A percentile compares a stretch with the other conserved stretches of the same genome.
These are phyloP conservation scores for Entomortierella lignicola DNA, from an alignment of 192 early-diverging fungal species.

Conservation along the genomic window DNA sequence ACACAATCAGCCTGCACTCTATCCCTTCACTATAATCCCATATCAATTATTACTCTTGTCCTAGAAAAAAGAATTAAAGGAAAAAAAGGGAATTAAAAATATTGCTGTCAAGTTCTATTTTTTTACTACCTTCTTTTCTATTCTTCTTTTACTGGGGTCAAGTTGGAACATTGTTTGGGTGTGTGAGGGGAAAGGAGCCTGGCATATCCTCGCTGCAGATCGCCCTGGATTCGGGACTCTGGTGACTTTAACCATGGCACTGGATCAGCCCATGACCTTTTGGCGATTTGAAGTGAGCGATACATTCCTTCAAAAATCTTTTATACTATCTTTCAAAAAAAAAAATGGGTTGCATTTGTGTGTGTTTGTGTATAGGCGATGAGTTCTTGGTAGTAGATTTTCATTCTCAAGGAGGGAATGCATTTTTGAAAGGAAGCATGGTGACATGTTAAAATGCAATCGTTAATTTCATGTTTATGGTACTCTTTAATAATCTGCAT, in stretches of 20 bases:
- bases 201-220: constrained; percentile 51
- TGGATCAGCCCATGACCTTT: constrained; percentile 53
- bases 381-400: no score
- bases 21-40: constrained; percentile 15
- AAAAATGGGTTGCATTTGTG: no score
- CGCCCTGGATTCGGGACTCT: constrained; percentile 53
- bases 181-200: constrained; percentile 49
- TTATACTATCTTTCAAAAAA: no score
- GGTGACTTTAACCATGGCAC: constrained; percentile 52
- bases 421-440: not conserved
- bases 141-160: not conserved
- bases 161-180: not conserved
- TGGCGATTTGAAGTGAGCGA: constrained; percentile 54
- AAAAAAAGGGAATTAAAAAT: not conserved
- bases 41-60: constrained; percentile 9
- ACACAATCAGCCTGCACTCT: constrained; percentile 55
- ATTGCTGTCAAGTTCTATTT: not conserved
- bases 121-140: constrained; percentile 8
- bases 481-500: constrained; percentile 32
- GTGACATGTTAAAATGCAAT: no score
- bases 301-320: constrained; percentile 11
- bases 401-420: no score
- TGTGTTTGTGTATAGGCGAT: no score
- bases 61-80: not conserved
- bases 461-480: no score